phyloP scores from a whole-genome alignment of 306 rosid species.

The Prunus dulcis region DNA sequence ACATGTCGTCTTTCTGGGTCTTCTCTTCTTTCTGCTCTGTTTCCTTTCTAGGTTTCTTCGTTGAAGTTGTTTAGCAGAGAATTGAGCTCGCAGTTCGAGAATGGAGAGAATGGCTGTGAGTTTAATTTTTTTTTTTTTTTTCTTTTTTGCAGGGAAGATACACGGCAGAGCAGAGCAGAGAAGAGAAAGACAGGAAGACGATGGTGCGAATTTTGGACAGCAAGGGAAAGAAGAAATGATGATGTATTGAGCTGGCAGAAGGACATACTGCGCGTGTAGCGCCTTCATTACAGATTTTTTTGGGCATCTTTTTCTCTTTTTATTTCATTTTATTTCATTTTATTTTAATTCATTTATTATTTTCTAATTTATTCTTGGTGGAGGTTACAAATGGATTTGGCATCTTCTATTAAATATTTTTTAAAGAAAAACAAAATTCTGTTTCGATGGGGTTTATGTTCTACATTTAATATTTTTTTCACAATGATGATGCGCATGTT shows the following conservation, averaged over 20 bases:
- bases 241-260: slow-evolving; percentile 33
- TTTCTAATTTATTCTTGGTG: not conserved
- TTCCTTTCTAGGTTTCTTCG: not conserved
- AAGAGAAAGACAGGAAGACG: not conserved
- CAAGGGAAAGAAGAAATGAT: not conserved
- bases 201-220: slow-evolving; percentile 3
- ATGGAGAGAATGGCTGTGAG: not conserved
- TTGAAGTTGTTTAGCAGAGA: not conserved
- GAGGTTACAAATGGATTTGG: not conserved
- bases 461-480: no score
- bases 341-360: not conserved
- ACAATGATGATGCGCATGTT: no score
- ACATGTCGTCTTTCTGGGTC: slow-evolving; percentile 22
- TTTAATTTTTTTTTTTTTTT: no score
- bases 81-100: not conserved
- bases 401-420: not conserved
- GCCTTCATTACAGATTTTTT: not conserved
- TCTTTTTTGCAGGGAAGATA: no score
- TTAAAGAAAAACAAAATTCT: not conserved
- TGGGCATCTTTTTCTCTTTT: not conserved
- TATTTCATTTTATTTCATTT: no score
- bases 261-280: slow-evolving; percentile 31
- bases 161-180: not conserved
- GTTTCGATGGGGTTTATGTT: not conserved
- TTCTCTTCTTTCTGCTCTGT: not conserved